Base-by-base conservation (phyloP, 2,329 filamentous ascomycete species). In the Epichloe hybrida region DNA sequence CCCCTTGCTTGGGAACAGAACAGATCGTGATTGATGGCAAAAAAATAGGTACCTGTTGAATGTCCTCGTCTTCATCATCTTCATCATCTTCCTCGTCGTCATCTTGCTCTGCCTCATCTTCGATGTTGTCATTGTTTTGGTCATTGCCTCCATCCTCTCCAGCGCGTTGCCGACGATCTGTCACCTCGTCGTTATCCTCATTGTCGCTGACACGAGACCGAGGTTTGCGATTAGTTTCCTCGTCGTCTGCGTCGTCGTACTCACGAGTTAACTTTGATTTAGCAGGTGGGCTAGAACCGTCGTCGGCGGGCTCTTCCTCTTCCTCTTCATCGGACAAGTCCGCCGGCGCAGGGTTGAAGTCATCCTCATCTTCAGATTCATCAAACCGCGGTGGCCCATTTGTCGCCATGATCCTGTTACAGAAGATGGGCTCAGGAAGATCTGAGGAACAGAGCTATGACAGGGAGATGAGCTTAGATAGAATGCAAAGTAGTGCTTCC, bases 281-380 rank as follows among this genome's bases (percentile, higher is more conserved):
- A 52, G 40, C 48, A 53, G 53, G 45, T 55, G 54, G 0, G 76
- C 71, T n/a, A 41, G 20, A 54, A 15, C 68, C 66, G 5, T 69
- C 67, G 3, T 69, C 69, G 37, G 65, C 68, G 21, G 61, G 62
- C 49, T 69, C 67, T n/a, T n/a, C n/a, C n/a, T n/a, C n/a, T n/a
- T n/a, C n/a, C n/a, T n/a, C n/a, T 5, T 69, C 82, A 57, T 91
- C 87, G 3, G 86, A 93, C 36, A 80, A 62, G 52, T 88, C 80
- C 53, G 80, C 84, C 20, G 84, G 83, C 46, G 77, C 80, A 48
- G 89, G 90, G 66, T 95, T 95, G 76, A 96, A 95, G 65, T 91
- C 85, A 54, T 86, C 83, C 59, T 94, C 89, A 48, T 93, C 87
- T 51, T 87, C 84, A 53, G 79, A 83, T 54, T 83, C 79, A 60